phyloP scores from a whole-genome alignment of 225 moss, liverwort and hornwort species.

The Straminergon stramineum region DNA sequence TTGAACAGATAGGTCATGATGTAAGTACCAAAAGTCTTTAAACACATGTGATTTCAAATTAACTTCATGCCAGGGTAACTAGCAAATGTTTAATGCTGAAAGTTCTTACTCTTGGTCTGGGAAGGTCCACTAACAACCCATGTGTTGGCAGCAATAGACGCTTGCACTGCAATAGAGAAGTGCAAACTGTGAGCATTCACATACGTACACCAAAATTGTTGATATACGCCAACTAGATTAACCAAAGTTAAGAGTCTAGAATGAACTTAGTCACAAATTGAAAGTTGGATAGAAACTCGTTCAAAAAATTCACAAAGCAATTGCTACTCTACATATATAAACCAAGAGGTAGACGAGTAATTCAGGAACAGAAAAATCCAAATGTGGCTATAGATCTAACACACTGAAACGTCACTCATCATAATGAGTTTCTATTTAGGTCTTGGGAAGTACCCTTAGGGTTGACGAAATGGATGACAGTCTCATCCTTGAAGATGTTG shows the following conservation, averaged over 20 bases:
- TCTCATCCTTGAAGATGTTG: constrained; percentile 58
- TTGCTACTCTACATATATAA: not conserved
- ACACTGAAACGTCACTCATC: not conserved
- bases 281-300: not conserved
- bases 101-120: constrained; percentile 36
- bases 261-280: not conserved
- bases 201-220: not conserved
- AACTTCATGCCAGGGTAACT: not conserved
- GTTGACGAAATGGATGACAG: constrained; percentile 46
- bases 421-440: not conserved
- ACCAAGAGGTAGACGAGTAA: not conserved
- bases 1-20: not conserved
- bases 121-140: constrained; percentile 59
- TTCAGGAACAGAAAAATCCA: not conserved
- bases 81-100: not conserved
- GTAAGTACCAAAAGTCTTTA: not conserved
- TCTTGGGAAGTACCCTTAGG: constrained; percentile 32
- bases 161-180: constrained; percentile 37
- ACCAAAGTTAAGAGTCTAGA: not conserved
- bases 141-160: constrained; percentile 50
- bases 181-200: not conserved
- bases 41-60: not conserved
- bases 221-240: not conserved
- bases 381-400: not conserved
- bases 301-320: not conserved